Percentiles rank a stretch among this genome's conserved stretches.
Conservation (phyloP, 768 basidiomycete species). For the Vararia minispora region DNA sequence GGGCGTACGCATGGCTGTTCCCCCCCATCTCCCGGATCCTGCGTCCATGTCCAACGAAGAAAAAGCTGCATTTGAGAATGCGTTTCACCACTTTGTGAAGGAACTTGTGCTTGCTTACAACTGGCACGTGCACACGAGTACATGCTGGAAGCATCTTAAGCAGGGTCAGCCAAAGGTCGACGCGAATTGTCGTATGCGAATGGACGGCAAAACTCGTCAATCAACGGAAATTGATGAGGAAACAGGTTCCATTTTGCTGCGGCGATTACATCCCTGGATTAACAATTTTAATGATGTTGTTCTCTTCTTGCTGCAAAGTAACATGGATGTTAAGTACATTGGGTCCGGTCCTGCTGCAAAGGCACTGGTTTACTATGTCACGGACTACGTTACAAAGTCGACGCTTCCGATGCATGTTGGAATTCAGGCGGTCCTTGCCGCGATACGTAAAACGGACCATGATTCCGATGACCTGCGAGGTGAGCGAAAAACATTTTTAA, state of each 20-base stretch:
- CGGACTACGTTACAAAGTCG: constrained; percentile 37
- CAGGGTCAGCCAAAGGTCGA: constrained; percentile 15
- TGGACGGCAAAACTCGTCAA: neutral
- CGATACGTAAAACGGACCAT: no score
- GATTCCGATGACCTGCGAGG: no score
- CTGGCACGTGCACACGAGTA: constrained; percentile 21
- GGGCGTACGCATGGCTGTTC: no score
- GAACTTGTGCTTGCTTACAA: constrained; percentile 21
- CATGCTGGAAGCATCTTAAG: constrained; percentile 29
- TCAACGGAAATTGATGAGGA: constrained; percentile 19
- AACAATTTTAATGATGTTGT: constrained; percentile 29
- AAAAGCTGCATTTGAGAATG: neutral
- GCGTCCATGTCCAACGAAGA: no score
- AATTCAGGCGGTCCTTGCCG: neutral
- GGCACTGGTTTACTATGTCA: constrained; percentile 34
- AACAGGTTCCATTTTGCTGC: constrained; percentile 22
- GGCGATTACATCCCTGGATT: constrained; percentile 26
- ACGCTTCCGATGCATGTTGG: constrained; percentile 29
- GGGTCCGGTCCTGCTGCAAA: constrained; percentile 30
- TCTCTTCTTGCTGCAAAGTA: constrained; percentile 20
- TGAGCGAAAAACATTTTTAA: no score
- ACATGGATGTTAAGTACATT: constrained; percentile 39
- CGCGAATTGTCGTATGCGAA: constrained; percentile 20
- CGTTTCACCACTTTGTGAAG: constrained; percentile 10
- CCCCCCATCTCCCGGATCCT: no score